A percentile compares a stretch with the other conserved stretches of the same genome.
Conservation (phyloP, 2,329 filamentous ascomycete species). For the Annulohypoxylon truncatum region DNA sequence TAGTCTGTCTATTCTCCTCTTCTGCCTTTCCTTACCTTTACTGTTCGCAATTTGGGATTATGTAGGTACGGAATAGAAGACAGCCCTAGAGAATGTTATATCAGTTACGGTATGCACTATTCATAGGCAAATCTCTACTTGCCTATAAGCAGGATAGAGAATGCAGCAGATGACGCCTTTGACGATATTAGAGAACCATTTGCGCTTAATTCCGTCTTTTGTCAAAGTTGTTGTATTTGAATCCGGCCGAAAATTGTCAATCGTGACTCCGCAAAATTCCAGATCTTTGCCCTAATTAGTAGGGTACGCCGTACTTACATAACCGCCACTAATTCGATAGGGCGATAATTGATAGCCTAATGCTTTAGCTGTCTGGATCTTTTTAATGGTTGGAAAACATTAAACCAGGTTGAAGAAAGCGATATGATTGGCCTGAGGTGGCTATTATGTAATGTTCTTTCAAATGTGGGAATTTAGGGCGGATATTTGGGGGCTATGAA, state of each 20-base stretch:
- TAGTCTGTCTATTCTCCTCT: slow-evolving; percentile 9
- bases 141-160: background rate
- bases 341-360: background rate
- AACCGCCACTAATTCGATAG: slow-evolving; percentile 3
- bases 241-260: slow-evolving; percentile 1
- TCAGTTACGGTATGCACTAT: too few species aligned
- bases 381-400: background rate
- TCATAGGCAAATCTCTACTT: too few species aligned
- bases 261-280: background rate
- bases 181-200: background rate
- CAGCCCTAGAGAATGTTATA: background rate
- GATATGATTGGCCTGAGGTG: background rate
- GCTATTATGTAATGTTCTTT: background rate
- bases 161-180: too few species aligned
- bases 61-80: too few species aligned
- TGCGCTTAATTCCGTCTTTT: background rate
- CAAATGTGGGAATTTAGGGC: background rate
- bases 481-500: background rate
- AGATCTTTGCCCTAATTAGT: slow-evolving; percentile 6
- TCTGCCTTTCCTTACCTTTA: background rate
- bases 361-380: background rate
- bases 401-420: background rate
- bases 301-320: background rate
- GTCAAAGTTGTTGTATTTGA: slow-evolving; percentile 4
- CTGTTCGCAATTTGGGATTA: background rate